Evolutionary conservation across 768 basidiomycete species (phyloP), one percentile per base, ranked within the genome.

Genomic region (Tylopilus cervinicoccineus): DNA sequence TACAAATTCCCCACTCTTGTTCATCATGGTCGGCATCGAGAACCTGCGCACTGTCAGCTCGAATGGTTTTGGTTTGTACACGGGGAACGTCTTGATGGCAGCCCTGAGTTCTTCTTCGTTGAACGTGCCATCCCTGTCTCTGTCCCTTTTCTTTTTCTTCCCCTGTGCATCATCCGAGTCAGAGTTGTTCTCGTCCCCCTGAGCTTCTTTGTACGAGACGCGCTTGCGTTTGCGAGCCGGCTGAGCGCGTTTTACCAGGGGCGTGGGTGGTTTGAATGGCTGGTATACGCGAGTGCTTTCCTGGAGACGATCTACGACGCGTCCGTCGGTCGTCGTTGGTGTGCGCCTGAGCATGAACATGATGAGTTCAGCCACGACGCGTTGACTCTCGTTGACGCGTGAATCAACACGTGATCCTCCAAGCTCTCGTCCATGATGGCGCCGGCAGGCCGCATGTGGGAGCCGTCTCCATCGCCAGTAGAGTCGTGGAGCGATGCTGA

Each of bases 201-300:
- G 80, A 52, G 80, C 74, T 5, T 79, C 88, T 58, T 87, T 89
- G 75, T 95, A 95, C 0, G 86, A 90, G 20, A 93, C 83, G 12
- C 88, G 83, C 60, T 91, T 94, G 42, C 93, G 81, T 65, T 95
- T 96, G 22, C 93, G 78, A 55, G 76, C 75, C 0, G 83, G 85
- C 56, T 86, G 84, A 6, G 71, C 68, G 29, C 80, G 80, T 38
- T 79, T 77, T 19, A 58, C 62, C 11, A 73, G 60, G 24, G 72
- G 56, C 1, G 82, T 76, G 5, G 90, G 90, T 2, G 84, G 72
- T 62, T 89, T 91, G 75, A 91, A 93, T 0, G 87, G 90, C 58
- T 84, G 83, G 70, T 82, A 84, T 24, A 91, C 68, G 40, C 87
- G 81, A 14, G 69, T 73, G 57, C 84, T 88, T 62, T 88, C 88